phyloP scores from a whole-genome alignment of 2,329 filamentous ascomycete species.

The Pseudocercospora crystallina region DNA sequence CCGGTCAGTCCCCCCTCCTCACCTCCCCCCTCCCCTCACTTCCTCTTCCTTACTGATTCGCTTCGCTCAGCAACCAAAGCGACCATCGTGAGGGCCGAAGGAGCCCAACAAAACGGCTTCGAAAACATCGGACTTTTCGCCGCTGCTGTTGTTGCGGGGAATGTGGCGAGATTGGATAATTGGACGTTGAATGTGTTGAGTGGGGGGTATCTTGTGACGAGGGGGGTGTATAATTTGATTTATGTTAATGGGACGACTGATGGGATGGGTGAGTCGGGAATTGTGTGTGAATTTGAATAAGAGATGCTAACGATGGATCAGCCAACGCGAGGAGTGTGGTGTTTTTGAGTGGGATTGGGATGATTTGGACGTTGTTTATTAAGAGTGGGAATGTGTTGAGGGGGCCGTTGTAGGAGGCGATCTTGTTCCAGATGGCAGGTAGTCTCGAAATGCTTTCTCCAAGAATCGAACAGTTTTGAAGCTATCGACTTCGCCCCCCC shows the following conservation, averaged over 20 bases:
- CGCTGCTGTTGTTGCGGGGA: conserved; percentile 40
- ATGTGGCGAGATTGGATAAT: conserved; percentile 36
- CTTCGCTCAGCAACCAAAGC: conserved; percentile 32
- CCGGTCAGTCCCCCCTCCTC: conserved; percentile 5
- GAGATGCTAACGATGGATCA: not conserved
- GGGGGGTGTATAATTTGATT: conserved; percentile 32
- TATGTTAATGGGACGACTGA: conserved; percentile 32
- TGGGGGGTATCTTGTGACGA: conserved; percentile 28
- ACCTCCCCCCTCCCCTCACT: not conserved
- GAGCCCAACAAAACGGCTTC: conserved; percentile 40
- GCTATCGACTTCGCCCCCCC: no score
- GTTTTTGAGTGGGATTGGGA: conserved; percentile 25
- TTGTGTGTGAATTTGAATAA: not conserved
- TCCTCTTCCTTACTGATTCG: not conserved
- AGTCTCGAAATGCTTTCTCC: no score
- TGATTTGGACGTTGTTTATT: conserved; percentile 30
- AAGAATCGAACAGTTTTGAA: no score
- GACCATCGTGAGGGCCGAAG: conserved; percentile 39
- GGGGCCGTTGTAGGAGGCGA: conserved; percentile 11
- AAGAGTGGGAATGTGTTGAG: conserved; percentile 29
- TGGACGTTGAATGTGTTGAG: conserved; percentile 29
- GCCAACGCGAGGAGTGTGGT: conserved; percentile 13
- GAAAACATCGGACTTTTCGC: conserved; percentile 44
- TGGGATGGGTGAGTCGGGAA: conserved; percentile 17
- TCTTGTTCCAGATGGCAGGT: no score